A percentile compares a stretch with the other conserved stretches of the same genome.
phyloP scores from a whole-genome alignment of 2,329 filamentous ascomycete species.

The Mollisiaceae sp. region DNA sequence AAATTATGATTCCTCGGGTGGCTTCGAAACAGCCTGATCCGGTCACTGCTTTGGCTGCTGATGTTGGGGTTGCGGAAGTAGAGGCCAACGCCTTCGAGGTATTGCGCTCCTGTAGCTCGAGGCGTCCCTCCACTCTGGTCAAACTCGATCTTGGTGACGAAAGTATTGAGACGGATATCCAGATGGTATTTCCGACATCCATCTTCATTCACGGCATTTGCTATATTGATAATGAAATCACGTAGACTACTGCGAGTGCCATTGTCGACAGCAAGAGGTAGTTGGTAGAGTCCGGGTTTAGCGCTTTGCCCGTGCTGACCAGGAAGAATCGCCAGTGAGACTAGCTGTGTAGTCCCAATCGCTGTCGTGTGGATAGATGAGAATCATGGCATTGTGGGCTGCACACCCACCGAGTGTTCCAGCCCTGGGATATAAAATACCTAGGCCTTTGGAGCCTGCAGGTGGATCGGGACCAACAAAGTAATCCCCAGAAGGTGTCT shows the following conservation, averaged over 20 bases:
- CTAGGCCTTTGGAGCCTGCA: slow-evolving; percentile 41
- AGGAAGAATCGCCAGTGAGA: slow-evolving; percentile 1
- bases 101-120: slow-evolving; percentile 49
- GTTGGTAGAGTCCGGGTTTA: slow-evolving; percentile 36
- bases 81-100: slow-evolving; percentile 47
- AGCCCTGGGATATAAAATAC: slow-evolving; percentile 47
- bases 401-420: slow-evolving; percentile 47
- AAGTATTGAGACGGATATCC: slow-evolving; percentile 28
- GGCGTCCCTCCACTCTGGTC: slow-evolving; percentile 33
- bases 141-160: slow-evolving; percentile 51
- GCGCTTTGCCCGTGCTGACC: slow-evolving; percentile 31
- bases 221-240: slow-evolving; percentile 35
- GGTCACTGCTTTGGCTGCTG: slow-evolving; percentile 10
- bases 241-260: slow-evolving; percentile 28
- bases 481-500: slow-evolving; percentile 25
- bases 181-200: slow-evolving; percentile 33
- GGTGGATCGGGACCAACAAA: slow-evolving; percentile 42
- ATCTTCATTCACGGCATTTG: slow-evolving; percentile 26
- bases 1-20: slow-evolving; percentile 48
- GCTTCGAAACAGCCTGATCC: slow-evolving; percentile 32
- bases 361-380: neutral
- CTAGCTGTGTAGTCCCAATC: slow-evolving; percentile 4
- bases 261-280: slow-evolving; percentile 31
- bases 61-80: slow-evolving; percentile 51
- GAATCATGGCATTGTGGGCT: slow-evolving; percentile 40